Percentiles rank a stretch among this genome's conserved stretches.
phyloP scores from a whole-genome alignment of 176 grass and related monocot genomes.

The Zizania latifolia region DNA sequence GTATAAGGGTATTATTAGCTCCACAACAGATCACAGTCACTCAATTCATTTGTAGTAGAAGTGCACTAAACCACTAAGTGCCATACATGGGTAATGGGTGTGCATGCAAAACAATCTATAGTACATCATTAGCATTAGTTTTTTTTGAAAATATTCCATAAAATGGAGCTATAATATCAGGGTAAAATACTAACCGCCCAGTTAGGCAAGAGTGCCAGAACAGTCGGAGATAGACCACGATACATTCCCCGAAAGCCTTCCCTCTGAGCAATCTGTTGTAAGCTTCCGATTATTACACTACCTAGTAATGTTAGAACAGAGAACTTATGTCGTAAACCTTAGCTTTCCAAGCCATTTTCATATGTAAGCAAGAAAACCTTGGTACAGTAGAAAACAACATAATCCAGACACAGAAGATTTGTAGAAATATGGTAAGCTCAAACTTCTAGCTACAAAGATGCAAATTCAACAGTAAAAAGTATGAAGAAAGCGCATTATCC shows the following conservation, averaged over 20 bases:
- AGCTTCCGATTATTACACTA: conserved; percentile 80
- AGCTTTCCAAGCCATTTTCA: not conserved
- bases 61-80: not conserved
- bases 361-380: not conserved
- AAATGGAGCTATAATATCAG: conserved; percentile 15
- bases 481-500: not conserved
- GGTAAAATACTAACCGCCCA: conserved; percentile 82
- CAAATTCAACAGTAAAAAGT: not conserved
- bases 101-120: not conserved
- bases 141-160: not conserved
- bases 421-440: conserved; percentile 5
- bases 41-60: not conserved
- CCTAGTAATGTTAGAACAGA: conserved; percentile 43
- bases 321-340: conserved; percentile 8
- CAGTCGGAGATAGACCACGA: conserved; percentile 78
- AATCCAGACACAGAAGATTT: not conserved
- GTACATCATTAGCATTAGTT: not conserved
- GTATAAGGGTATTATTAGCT: conserved; percentile 18
- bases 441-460: not conserved
- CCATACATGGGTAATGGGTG: not conserved
- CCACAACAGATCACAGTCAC: not conserved
- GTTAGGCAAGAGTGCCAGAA: conserved; percentile 86
- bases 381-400: not conserved
- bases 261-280: conserved; percentile 73
- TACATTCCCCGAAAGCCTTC: conserved; percentile 91